Percentiles rank a stretch among this genome's conserved stretches.
These are phyloP conservation scores for Blepharisma japonicum DNA, from an alignment of 73 alveolate species.

Conservation along the genomic window DNA sequence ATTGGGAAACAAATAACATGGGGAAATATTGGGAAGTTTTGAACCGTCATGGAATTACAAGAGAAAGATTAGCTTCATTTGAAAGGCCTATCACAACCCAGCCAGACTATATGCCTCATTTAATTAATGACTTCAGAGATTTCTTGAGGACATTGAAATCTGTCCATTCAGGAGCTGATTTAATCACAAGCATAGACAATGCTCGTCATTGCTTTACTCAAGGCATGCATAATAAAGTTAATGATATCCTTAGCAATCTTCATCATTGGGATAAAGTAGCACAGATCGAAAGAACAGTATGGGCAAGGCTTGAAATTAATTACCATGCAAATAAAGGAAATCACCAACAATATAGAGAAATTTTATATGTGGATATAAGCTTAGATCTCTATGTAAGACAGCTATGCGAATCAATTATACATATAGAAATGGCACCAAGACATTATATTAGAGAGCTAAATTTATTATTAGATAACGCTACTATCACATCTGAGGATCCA, in stretches of 20 bases:
- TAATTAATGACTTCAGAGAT: conserved; percentile 62
- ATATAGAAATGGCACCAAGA: conserved; percentile 60
- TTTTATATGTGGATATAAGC: conserved; percentile 71
- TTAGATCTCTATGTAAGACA: conserved; percentile 60
- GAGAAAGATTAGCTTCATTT: conserved; percentile 67
- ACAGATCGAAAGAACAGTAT: conserved; percentile 44
- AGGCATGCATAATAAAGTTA: conserved; percentile 26
- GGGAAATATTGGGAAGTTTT: conserved; percentile 80
- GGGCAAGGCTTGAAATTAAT: conserved; percentile 35
- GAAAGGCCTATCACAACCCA: conserved; percentile 47
- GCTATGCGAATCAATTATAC: conserved; percentile 66
- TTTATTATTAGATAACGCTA: conserved; percentile 57
- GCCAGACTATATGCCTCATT: conserved; percentile 59
- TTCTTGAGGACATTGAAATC: conserved; percentile 71
- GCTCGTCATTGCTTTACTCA: conserved; percentile 58
- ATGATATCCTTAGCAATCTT: conserved; percentile 38
- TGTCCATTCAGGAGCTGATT: conserved; percentile 86
- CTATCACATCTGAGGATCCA: conserved; percentile 39
- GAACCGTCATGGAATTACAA: conserved; percentile 65
- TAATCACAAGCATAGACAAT: conserved; percentile 59
- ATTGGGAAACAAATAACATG: conserved; percentile 70
- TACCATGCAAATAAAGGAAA: conserved; percentile 28
- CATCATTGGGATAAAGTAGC: conserved; percentile 36
- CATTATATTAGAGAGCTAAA: conserved; percentile 54
- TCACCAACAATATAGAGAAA: conserved; percentile 58